A percentile compares a stretch with the other conserved stretches of the same genome.
Conservation (phyloP, 176 grass and related monocot genomes). For the Otatea glauca region DNA sequence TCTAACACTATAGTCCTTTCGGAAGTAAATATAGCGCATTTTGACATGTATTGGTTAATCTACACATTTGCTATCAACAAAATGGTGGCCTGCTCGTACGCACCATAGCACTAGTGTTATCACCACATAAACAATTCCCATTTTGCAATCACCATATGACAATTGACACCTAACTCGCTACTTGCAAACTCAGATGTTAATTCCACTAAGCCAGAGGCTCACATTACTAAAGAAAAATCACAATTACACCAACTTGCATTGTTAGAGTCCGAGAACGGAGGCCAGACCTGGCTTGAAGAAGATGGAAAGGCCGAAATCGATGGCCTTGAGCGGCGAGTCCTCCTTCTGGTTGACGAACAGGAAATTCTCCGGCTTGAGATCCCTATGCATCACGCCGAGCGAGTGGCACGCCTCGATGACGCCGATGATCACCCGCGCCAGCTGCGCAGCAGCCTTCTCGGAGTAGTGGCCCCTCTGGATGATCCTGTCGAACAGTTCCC, state of each 20-base stretch:
- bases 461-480: slow-evolving; percentile 83
- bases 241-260: neutral
- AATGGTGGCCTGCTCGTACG: slow-evolving; percentile 2
- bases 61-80: neutral
- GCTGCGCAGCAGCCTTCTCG: slow-evolving; percentile 73
- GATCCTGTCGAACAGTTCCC: slow-evolving; percentile 93
- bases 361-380: slow-evolving; percentile 84
- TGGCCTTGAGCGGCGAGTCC: slow-evolving; percentile 66
- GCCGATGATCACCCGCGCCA: slow-evolving; percentile 61
- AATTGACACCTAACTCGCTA: neutral
- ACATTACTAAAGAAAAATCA: neutral
- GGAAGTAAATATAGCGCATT: neutral
- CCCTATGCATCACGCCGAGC: slow-evolving; percentile 73
- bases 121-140: neutral
- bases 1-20: neutral
- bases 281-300: slow-evolving; percentile 71
- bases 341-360: slow-evolving; percentile 64
- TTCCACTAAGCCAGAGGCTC: neutral
- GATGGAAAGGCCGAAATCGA: slow-evolving; percentile 79
- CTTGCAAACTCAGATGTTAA: neutral
- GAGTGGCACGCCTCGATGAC: slow-evolving; percentile 75
- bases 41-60: neutral
- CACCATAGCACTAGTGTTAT: neutral
- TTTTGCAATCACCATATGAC: neutral
- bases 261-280: neutral